These are phyloP conservation scores for Myriosclerotinia scirpicola DNA, from an alignment of 2,329 filamentous ascomycete species.

Conservation along the genomic window DNA sequence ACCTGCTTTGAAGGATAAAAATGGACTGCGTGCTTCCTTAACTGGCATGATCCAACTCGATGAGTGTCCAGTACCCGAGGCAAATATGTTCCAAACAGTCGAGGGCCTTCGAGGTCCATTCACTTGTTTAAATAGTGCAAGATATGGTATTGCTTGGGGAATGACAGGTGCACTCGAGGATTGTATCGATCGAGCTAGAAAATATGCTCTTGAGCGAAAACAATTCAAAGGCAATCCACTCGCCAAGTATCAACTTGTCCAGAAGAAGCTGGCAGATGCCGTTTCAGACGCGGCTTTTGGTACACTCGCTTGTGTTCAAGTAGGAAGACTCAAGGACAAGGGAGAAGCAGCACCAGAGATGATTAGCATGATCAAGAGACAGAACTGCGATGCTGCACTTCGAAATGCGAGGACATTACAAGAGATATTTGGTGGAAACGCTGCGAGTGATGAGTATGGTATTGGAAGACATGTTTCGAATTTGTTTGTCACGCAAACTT, in stretches of 20 bases:
- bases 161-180: slow-evolving; percentile 94
- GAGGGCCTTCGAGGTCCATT: slow-evolving; percentile 89
- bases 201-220: slow-evolving; percentile 87
- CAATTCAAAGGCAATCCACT: slow-evolving; percentile 97
- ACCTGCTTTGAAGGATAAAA: slow-evolving; percentile 92
- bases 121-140: slow-evolving; percentile 87
- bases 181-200: slow-evolving; percentile 75
- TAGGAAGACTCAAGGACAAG: slow-evolving; percentile 88
- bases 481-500: slow-evolving; percentile 95
- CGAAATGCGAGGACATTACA: slow-evolving; percentile 77
- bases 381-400: slow-evolving; percentile 92
- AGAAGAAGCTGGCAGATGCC: slow-evolving; percentile 96
- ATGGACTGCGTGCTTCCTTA: slow-evolving; percentile 84
- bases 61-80: slow-evolving; percentile 80
- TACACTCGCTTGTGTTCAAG: slow-evolving; percentile 85
- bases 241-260: slow-evolving; percentile 92
- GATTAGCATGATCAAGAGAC: slow-evolving; percentile 94
- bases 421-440: slow-evolving; percentile 96
- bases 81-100: slow-evolving; percentile 90
- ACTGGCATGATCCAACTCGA: slow-evolving; percentile 99
- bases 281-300: slow-evolving; percentile 88
- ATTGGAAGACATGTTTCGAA: slow-evolving; percentile 96
- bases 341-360: slow-evolving; percentile 89
- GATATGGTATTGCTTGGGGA: slow-evolving; percentile 91
- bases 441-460: slow-evolving; percentile 95